phyloP scores from a whole-genome alignment of 805 yeast genomes.

The Blastobotrys chiropterorum region DNA sequence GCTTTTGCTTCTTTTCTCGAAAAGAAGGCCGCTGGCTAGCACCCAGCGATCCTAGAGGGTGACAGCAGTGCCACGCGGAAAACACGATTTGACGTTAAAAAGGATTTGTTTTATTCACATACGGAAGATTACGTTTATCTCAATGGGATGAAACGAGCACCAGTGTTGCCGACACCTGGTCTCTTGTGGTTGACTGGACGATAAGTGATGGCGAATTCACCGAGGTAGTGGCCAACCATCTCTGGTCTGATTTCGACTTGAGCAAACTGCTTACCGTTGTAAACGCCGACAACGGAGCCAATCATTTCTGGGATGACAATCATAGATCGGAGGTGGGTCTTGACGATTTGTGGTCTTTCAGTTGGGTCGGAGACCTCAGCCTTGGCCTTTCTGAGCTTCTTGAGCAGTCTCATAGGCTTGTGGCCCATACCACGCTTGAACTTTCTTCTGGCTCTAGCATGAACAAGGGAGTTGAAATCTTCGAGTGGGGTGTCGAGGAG shows the following conservation, averaged over 20 bases:
- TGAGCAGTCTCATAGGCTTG: conserved; percentile 93
- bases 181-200: conserved; percentile 99
- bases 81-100: conserved; percentile 1
- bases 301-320: conserved; percentile 99
- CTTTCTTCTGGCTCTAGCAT: conserved; percentile 99
- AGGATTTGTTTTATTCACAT: background rate
- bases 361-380: conserved; percentile 65
- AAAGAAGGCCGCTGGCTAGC: too few species aligned
- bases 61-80: too few species aligned
- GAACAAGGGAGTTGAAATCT: conserved; percentile 94
- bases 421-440: conserved; percentile 94
- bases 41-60: too few species aligned
- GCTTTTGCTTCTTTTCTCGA: too few species aligned
- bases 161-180: conserved; percentile 63
- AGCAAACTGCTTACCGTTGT: conserved; percentile 99
- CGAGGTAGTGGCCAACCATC: conserved; percentile 99
- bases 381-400: conserved; percentile 97
- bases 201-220: conserved; percentile 99
- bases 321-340: conserved; percentile 99
- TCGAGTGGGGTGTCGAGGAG: conserved; percentile 90
- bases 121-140: conserved; percentile 32
- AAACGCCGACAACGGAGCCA: conserved; percentile 96
- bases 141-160: conserved; percentile 74
- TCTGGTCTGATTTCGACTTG: conserved; percentile 98
- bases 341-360: conserved; percentile 97